Evolutionary conservation across 169 alveolate species (phyloP), one percentile per base, ranked within the genome.

Genomic region (Sarcocystis neurona): DNA sequence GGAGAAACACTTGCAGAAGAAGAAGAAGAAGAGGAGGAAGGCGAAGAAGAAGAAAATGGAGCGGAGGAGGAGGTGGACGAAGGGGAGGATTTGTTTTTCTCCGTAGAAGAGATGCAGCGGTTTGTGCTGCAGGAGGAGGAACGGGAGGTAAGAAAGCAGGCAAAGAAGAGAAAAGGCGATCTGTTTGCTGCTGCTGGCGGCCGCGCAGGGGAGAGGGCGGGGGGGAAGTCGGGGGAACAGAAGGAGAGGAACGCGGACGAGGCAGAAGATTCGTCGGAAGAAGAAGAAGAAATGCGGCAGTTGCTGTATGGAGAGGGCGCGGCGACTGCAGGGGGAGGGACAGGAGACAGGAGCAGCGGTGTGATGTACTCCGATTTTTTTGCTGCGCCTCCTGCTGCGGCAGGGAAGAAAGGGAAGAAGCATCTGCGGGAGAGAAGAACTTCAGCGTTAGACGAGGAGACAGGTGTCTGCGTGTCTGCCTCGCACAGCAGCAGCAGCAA

Each of bases 351-450:
- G n/a, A n/a, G n/a, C n/a, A n/a, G n/a, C n/a, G n/a, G n/a, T 39
- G 1, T 72, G 82, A 72, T 39, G 56, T 72, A 27, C 46, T 72
- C 82, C 15, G 82, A 72, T 27, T 72, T 72, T 32, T 72, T 72
- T 27, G 82, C 34, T 72, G 82, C 39, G 30, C 82, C 82, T 12
- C 10, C 46, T 32, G 6, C 56, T 39, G 82, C 27, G 5, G 32
- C 20, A 37, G 53, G 2, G 79, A 84, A n/a, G 84, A 84, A 0
- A 80, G 46, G 34, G 82, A 84, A 10, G 89, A 58, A 30, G 56
- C 82, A 41, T 79, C 66, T 30, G 90, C 77, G 37, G 90, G 72
- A 53, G 53, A 39, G 78, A 12, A 63, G 44, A 60, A 37, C 78
- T 10, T 74, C 85, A 50, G 63, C 60, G 12, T 32, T 5, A 43